These are phyloP conservation scores for Colletotrichum brevisporum DNA, from an alignment of 2,329 filamentous ascomycete genomes.

Conservation along the genomic window DNA sequence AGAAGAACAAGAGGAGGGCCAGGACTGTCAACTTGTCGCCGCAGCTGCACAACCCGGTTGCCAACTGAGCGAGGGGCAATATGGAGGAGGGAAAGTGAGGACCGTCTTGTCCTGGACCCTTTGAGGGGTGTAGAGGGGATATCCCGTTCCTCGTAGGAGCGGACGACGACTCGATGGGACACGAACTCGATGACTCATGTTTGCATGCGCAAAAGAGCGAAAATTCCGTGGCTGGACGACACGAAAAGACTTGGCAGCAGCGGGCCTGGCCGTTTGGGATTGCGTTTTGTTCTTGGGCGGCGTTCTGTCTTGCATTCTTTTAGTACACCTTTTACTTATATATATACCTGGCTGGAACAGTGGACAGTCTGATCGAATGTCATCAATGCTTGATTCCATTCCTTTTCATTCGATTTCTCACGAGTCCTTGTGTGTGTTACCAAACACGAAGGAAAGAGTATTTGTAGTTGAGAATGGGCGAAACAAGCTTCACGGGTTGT, in stretches of 20 bases:
- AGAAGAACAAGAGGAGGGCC: slow-evolving; percentile 13
- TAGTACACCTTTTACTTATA: neutral
- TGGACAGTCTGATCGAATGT: slow-evolving; percentile 12
- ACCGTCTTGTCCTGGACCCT: too few species aligned
- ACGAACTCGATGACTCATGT: neutral
- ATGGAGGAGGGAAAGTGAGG: too few species aligned
- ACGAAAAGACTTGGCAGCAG: slow-evolving; percentile 29
- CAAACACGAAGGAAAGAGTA: too few species aligned
- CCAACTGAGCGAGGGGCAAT: too few species aligned
- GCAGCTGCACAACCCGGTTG: neutral
- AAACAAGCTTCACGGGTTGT: too few species aligned
- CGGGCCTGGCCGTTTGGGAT: slow-evolving; percentile 11
- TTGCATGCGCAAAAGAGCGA: neutral
- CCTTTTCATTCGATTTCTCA: neutral
- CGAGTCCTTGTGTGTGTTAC: too few species aligned
- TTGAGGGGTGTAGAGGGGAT: neutral
- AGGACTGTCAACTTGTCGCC: slow-evolving; percentile 7
- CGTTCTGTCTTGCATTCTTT: neutral
- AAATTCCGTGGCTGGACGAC: slow-evolving; percentile 24
- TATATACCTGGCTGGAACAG: slow-evolving; percentile 34
- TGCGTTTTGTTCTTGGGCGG: neutral
- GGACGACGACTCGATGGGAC: neutral
- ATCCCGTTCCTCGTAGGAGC: neutral
- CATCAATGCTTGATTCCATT: neutral
- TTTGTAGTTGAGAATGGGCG: too few species aligned